Percentiles rank a stretch among this genome's conserved stretches.
phyloP scores from a whole-genome alignment of 1,139 yeast species.

The Zygosaccharomyces pseudobailii region DNA sequence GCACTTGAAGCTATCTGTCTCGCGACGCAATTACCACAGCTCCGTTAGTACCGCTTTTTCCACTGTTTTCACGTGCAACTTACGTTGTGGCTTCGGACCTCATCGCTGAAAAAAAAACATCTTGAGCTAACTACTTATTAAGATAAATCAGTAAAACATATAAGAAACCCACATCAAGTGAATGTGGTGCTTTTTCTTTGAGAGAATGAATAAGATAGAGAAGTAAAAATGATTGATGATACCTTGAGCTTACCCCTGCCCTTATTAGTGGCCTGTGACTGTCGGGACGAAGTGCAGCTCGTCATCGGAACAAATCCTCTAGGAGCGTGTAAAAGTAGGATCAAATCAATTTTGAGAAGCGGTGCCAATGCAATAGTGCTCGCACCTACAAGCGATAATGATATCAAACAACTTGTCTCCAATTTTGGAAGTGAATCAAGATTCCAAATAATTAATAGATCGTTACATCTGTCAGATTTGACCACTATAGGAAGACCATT shows the following conservation, averaged over 20 bases:
- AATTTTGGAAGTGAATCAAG: slow-evolving; percentile 18
- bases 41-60: not conserved
- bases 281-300: slow-evolving; percentile 53
- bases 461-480: slow-evolving; percentile 43
- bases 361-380: slow-evolving; percentile 59
- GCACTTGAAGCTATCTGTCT: no score
- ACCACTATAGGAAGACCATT: slow-evolving; percentile 56
- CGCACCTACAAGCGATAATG: slow-evolving; percentile 23
- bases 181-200: not conserved
- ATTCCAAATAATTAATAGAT: slow-evolving; percentile 36
- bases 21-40: no score
- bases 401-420: slow-evolving; percentile 14
- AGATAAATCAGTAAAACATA: not conserved
- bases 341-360: slow-evolving; percentile 44
- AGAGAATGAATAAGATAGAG: not conserved
- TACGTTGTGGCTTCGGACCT: not conserved
- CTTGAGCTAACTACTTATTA: not conserved
- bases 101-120: not conserved
- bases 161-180: not conserved
- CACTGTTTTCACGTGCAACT: not conserved
- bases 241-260: slow-evolving; percentile 13
- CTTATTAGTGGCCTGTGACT: slow-evolving; percentile 38
- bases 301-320: slow-evolving; percentile 48
- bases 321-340: slow-evolving; percentile 41
- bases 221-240: not conserved